Evolutionary conservation across 441 rosid species (phyloP).

Genomic region (Arabidopsis lyrata): DNA sequence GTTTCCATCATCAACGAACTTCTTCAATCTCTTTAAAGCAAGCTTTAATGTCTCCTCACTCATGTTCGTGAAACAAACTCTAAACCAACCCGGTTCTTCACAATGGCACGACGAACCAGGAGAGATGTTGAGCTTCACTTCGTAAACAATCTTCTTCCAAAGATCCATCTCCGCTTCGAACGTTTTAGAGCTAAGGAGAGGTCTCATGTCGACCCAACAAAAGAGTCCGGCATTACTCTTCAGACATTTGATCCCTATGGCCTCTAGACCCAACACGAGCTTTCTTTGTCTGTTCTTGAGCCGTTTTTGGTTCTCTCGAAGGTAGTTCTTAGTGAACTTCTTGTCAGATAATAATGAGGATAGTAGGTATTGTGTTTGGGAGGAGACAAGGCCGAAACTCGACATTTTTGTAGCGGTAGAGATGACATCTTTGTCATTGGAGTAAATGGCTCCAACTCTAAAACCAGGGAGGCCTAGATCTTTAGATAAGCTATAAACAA

Average conservation of each 20-base stretch:
- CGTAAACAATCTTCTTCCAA: conserved; percentile 78
- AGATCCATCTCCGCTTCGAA: conserved; percentile 88
- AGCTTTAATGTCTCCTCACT: conserved; percentile 48
- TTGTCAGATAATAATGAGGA: conserved; percentile 66
- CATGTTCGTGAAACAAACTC: conserved; percentile 72
- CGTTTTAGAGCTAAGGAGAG: conserved; percentile 65
- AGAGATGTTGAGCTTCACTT: conserved; percentile 68
- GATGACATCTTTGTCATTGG: conserved; percentile 59
- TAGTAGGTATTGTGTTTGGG: conserved; percentile 65
- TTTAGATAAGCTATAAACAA: conserved; percentile 70
- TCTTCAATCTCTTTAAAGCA: conserved; percentile 36
- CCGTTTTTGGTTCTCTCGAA: conserved; percentile 56
- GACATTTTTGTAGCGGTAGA: conserved; percentile 70
- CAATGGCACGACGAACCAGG: conserved; percentile 94
- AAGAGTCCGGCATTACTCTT: conserved; percentile 68
- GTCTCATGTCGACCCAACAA: conserved; percentile 92
- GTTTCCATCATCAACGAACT: conserved; percentile 11
- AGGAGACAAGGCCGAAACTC: conserved; percentile 73
- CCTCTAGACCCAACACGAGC: conserved; percentile 63
- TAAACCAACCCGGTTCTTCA: conserved; percentile 89
- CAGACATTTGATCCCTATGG: conserved; percentile 59
- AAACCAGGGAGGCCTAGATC: conserved; percentile 80
- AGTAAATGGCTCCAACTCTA: conserved; percentile 68
- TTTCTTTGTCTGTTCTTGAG: conserved; percentile 48
- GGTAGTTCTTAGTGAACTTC: conserved; percentile 52